These are phyloP conservation scores for Plasmopara viticola DNA, from an alignment of 352 stramenopile species.

Conservation along the genomic window DNA sequence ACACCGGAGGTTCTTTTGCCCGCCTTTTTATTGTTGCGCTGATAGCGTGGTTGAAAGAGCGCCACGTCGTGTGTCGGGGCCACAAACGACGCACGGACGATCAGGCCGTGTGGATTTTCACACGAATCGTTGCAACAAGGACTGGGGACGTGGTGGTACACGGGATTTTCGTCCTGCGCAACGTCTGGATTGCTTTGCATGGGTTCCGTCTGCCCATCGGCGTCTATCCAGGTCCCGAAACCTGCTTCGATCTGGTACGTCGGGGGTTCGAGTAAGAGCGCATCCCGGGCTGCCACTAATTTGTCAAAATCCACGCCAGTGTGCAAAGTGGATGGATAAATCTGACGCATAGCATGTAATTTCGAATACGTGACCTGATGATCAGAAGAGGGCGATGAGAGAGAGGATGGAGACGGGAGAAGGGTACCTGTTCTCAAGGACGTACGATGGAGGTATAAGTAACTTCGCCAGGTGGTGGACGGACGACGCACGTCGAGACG, in stretches of 20 bases:
- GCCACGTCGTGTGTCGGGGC: constrained; percentile 70
- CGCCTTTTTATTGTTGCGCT: constrained; percentile 89
- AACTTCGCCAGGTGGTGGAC: constrained; percentile 60
- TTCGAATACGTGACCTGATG: constrained; percentile 74
- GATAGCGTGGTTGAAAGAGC: constrained; percentile 75
- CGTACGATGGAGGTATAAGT: constrained; percentile 81
- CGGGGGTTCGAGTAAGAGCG: constrained; percentile 64
- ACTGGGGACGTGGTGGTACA: constrained; percentile 69
- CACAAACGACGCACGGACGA: constrained; percentile 76
- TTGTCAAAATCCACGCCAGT: constrained; percentile 75
- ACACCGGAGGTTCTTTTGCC: constrained; percentile 85
- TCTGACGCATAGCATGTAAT: constrained; percentile 62
- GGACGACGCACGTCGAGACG: constrained; percentile 77
- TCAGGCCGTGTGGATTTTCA: constrained; percentile 74
- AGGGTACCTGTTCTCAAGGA: constrained; percentile 11
- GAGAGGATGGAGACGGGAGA: too few relatives aligned
- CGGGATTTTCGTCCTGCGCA: constrained; percentile 53
- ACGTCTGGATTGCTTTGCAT: constrained; percentile 77
- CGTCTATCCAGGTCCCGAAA: constrained; percentile 81
- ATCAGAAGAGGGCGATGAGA: too few relatives aligned
- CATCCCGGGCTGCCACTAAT: constrained; percentile 63
- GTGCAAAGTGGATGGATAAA: constrained; percentile 60
- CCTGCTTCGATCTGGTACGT: constrained; percentile 82
- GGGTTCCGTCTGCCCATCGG: constrained; percentile 68
- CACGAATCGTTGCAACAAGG: constrained; percentile 79